Evolutionary conservation across 179 eudicot genomes (phyloP).

Genomic region (Camellia oleifera): DNA sequence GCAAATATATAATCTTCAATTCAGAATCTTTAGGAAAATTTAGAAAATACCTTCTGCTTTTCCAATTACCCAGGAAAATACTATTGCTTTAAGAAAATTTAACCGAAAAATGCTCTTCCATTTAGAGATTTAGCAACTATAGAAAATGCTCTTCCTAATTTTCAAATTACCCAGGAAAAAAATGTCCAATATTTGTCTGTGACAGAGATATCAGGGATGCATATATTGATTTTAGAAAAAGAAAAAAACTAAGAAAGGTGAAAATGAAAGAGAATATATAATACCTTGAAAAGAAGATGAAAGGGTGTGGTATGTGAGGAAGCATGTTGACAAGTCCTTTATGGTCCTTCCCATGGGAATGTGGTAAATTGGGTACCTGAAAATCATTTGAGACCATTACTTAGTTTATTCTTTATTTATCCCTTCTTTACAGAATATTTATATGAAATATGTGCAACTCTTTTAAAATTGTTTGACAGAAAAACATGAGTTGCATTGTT

Average conservation of each 20-base stretch:
- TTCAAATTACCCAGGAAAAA: no score
- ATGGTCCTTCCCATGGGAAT: conserved; percentile 88
- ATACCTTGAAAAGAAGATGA: conserved; percentile 99
- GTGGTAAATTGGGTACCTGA: conserved; percentile 96
- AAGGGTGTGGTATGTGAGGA: conserved; percentile 94
- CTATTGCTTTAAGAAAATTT: no score
- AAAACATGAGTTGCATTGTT: background rate
- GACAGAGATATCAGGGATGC: background rate
- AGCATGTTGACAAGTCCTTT: conserved; percentile 85
- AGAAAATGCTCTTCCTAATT: no score
- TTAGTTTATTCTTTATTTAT: background rate
- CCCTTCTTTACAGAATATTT: background rate
- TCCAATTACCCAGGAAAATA: no score
- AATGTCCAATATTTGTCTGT: conserved; percentile 30
- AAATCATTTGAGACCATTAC: conserved; percentile 3
- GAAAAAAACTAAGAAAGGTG: background rate
- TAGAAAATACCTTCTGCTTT: no score
- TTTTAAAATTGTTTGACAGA: background rate
- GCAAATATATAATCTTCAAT: no score
- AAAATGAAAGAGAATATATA: conserved; percentile 6
- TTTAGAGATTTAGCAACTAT: no score
- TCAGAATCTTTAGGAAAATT: no score
- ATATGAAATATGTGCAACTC: background rate
- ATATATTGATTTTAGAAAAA: background rate
- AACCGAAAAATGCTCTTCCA: no score